Evolutionary conservation across 441 rosid species (phyloP).

Genomic region (Mallotus japonicus): DNA sequence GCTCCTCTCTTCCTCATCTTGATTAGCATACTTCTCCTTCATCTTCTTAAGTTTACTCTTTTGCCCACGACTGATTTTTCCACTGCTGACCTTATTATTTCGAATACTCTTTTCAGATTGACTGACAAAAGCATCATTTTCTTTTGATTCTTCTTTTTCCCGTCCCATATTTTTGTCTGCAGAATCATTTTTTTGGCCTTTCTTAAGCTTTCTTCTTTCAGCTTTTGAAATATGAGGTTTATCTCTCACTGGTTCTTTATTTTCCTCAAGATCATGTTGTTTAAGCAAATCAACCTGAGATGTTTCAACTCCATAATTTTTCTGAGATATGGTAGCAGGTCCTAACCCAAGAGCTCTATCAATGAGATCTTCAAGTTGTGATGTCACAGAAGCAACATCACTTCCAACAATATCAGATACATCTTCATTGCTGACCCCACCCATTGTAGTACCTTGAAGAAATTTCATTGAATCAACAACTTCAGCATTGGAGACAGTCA

Average conservation of each 20-base stretch:
- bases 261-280: slow-evolving; percentile 47
- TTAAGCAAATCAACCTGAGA: slow-evolving; percentile 41
- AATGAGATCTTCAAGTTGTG: slow-evolving; percentile 86
- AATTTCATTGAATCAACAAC: slow-evolving; percentile 31
- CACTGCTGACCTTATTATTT: slow-evolving; percentile 50
- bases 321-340: slow-evolving; percentile 46
- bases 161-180: slow-evolving; percentile 38
- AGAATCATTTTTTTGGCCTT: slow-evolving; percentile 51
- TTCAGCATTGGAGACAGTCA: slow-evolving; percentile 23
- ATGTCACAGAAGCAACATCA: slow-evolving; percentile 47
- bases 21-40: slow-evolving; percentile 95
- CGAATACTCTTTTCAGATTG: slow-evolving; percentile 40
- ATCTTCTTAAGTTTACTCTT: slow-evolving; percentile 90
- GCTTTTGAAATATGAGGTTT: slow-evolving; percentile 84
- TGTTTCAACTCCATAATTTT: slow-evolving; percentile 42
- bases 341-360: slow-evolving; percentile 96
- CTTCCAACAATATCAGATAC: slow-evolving; percentile 35
- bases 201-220: slow-evolving; percentile 88
- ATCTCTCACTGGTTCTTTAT: slow-evolving; percentile 42
- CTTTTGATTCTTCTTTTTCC: slow-evolving; percentile 42
- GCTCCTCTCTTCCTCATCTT: slow-evolving; percentile 91
- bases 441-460: slow-evolving; percentile 26
- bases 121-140: slow-evolving; percentile 30
- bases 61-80: slow-evolving; percentile 85
- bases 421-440: slow-evolving; percentile 28